Evolutionary conservation across 202 grass and related monocot genomes (phyloP).

Genomic region (Digitaria exilis): DNA sequence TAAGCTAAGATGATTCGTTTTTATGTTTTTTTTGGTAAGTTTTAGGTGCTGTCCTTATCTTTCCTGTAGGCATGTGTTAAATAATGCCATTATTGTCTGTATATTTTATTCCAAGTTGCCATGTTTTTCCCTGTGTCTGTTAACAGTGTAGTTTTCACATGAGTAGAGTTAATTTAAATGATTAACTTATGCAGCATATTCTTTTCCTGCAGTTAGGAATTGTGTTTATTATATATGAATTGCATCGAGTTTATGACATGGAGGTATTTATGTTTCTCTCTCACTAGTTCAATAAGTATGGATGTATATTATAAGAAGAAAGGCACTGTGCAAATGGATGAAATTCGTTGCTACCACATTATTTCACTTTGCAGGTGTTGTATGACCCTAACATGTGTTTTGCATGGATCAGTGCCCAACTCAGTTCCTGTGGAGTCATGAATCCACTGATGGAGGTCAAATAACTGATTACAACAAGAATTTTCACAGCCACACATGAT

Average conservation of each 20-base stretch:
- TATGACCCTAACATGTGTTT: background rate
- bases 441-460: slow-evolving; percentile 23
- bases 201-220: slow-evolving; percentile 10
- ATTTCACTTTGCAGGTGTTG: background rate
- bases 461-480: background rate
- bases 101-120: slow-evolving; percentile 27
- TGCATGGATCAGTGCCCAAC: slow-evolving; percentile 15
- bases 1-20: slow-evolving; percentile 36
- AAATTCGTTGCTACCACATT: background rate
- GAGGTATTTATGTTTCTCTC: slow-evolving; percentile 15
- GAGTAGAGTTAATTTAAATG: background rate
- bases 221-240: background rate
- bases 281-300: background rate
- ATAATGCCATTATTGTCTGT: background rate
- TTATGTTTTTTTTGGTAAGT: slow-evolving; percentile 16
- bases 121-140: slow-evolving; percentile 1
- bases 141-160: background rate
- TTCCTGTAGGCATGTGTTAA: slow-evolving; percentile 16
- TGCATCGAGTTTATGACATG: background rate
- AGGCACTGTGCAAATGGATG: background rate
- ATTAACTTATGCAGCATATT: slow-evolving; percentile 20
- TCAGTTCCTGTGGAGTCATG: slow-evolving; percentile 11
- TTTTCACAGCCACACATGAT: slow-evolving; percentile 11
- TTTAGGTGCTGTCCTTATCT: slow-evolving; percentile 32
- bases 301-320: background rate